phyloP scores from a whole-genome alignment of 2,329 filamentous ascomycete genomes.

The Trichoderma cornu-damae region DNA sequence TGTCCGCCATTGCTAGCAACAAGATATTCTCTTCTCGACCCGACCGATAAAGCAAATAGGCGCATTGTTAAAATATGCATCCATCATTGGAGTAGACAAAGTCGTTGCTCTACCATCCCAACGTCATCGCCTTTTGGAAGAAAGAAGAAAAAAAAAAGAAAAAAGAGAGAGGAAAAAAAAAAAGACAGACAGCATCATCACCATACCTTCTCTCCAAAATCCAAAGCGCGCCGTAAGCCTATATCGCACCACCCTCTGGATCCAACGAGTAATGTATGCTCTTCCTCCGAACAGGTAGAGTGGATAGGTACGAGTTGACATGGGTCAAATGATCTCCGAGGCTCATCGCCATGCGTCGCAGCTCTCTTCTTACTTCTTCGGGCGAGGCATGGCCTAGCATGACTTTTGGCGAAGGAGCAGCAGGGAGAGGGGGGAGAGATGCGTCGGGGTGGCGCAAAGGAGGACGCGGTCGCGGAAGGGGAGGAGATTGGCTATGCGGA shows the following conservation, averaged over 20 bases:
- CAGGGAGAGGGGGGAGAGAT: conserved; percentile 36
- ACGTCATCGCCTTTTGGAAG: too few species aligned
- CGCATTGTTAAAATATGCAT: neutral
- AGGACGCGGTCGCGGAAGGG: neutral
- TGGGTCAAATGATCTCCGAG: conserved; percentile 45
- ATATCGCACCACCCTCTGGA: conserved; percentile 13
- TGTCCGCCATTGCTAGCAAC: neutral
- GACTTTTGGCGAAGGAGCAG: conserved; percentile 46
- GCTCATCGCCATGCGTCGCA: conserved; percentile 47
- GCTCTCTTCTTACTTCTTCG: conserved; percentile 47
- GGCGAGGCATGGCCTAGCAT: conserved; percentile 51
- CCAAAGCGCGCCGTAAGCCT: neutral
- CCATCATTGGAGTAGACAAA: neutral
- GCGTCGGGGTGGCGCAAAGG: conserved; percentile 12
- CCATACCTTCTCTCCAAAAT: neutral
- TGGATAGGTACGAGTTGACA: conserved; percentile 42
- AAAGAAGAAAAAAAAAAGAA: too few species aligned
- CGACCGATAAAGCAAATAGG: neutral
- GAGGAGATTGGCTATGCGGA: conserved; percentile 20
- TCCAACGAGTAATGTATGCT: conserved; percentile 26
- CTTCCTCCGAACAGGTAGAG: conserved; percentile 35
- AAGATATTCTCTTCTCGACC: neutral
- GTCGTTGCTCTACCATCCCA: neutral
- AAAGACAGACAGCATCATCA: too few species aligned
- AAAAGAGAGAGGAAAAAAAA: too few species aligned